Evolutionary conservation across 352 stramenopile genomes (phyloP).

Genomic region (Phytophthora ohioensis): DNA sequence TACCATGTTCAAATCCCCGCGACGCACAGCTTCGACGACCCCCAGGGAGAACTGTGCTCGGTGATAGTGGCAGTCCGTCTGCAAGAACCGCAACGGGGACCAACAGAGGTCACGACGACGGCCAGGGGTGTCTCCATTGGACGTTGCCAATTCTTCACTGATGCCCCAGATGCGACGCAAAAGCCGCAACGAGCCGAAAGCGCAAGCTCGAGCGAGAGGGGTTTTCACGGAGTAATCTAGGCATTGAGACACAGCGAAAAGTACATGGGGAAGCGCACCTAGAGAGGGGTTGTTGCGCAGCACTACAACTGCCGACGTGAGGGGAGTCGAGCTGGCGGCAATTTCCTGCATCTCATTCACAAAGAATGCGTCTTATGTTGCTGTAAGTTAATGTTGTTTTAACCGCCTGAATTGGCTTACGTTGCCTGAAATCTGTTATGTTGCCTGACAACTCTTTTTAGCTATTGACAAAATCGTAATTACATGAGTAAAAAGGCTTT

Average conservation of each 20-base stretch:
- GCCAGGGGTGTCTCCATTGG: neutral
- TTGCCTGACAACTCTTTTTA: no score
- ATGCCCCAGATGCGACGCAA: constrained; percentile 26
- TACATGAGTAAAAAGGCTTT: constrained; percentile 3
- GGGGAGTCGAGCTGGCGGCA: neutral
- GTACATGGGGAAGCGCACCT: constrained; percentile 28
- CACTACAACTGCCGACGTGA: constrained; percentile 17
- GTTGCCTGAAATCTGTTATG: no score
- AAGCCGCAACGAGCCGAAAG: constrained; percentile 27
- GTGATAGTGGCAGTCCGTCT: constrained; percentile 28
- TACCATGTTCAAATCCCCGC: constrained; percentile 22
- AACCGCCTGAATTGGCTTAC: no score
- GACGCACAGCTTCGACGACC: constrained; percentile 28
- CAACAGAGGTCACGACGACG: constrained; percentile 6
- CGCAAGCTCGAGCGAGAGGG: constrained; percentile 26
- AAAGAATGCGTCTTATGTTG: no score
- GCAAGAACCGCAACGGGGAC: constrained; percentile 27
- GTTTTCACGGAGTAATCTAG: constrained; percentile 36
- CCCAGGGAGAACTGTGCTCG: constrained; percentile 33
- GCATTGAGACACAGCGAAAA: constrained; percentile 28
- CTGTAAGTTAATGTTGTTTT: no score
- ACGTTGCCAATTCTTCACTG: constrained; percentile 22
- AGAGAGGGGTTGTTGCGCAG: constrained; percentile 28
- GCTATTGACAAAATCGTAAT: neutral
- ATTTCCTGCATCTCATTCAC: no score